Evolutionary conservation across 2,329 filamentous ascomycete species (phyloP), one percentile per base, ranked within the genome.

Genomic region (Aspergillus quadrilineatus): DNA sequence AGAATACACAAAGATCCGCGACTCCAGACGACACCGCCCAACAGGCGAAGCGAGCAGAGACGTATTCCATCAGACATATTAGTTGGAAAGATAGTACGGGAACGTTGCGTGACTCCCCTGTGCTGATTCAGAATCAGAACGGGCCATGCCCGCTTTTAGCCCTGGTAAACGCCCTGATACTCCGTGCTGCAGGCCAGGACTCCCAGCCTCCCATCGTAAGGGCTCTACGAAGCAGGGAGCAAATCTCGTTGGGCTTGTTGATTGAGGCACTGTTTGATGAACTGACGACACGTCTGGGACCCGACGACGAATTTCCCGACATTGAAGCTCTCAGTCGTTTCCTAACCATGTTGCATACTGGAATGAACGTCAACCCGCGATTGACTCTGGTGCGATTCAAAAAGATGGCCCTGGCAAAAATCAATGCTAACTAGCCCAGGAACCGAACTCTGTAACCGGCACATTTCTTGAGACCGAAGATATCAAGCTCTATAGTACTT

Each of bases 281-380:
- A 73, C 83, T 99, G 22, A 93, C 95, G 79, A 92, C 90, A 2
- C 85, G 85, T 7, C 77, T 89, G 51, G 80, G 89, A 50, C 86
- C 84, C 0, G 83, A 84, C 47, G 84, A 87, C 34, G 79, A 85
- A 14, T 75, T 97, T 26, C 93, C 93, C 0, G 94, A 97, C 69
- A 88, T 97, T 8, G 84, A 87, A 36, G 92, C 96, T 57, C 80
- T 99, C 1, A 96, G 96, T 71, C 81, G 83, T 6, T 99, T 99
- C 68, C 79, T 99, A 2, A 85, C 94, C 55, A 89, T 90, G 44
- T 78, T 99, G 2, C 91, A 97, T 65, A 97, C 92, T 0, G 94
- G 94, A 37, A 96, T 99, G 90, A 99, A 97, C 67, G 93, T 97
- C 56, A 99, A 99, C 63, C 94, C 94, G 2, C 85, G 89, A 17